Evolutionary conservation across 108 stramenopile genomes (phyloP).

Genomic region (Mediolabrus comicus): DNA sequence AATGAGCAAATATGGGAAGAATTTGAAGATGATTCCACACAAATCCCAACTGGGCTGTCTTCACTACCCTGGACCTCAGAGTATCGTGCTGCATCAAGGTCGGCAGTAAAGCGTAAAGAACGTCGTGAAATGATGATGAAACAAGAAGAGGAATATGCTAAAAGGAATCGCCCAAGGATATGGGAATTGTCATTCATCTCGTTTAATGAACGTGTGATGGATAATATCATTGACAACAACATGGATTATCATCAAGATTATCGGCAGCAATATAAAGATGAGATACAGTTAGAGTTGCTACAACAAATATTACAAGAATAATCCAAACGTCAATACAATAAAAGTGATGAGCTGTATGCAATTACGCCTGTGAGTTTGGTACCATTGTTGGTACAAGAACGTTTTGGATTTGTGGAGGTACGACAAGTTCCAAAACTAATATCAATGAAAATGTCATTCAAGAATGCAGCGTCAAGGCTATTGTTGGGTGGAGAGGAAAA

Average conservation of each 20-base stretch:
- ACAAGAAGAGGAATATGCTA: slow-evolving; percentile 2
- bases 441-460: background rate
- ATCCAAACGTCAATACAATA: background rate
- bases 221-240: too few species aligned
- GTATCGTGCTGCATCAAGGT: slow-evolving; percentile 19
- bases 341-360: background rate
- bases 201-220: background rate
- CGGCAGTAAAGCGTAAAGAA: slow-evolving; percentile 15
- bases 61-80: slow-evolving; percentile 54
- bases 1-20: slow-evolving; percentile 53
- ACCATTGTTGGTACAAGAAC: background rate
- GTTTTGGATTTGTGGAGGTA: background rate
- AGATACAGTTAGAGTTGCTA: background rate
- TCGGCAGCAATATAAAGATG: background rate
- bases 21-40: slow-evolving; percentile 46
- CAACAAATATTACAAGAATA: background rate
- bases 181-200: slow-evolving; percentile 51
- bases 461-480: background rate
- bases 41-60: slow-evolving; percentile 33
- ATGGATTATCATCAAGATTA: background rate
- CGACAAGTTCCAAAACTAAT: background rate
- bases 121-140: slow-evolving; percentile 21
- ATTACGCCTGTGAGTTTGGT: background rate
- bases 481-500: background rate
- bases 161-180: slow-evolving; percentile 11